Base-by-base conservation (phyloP, 331 rosid species). In the Stylosanthes scabra region DNA sequence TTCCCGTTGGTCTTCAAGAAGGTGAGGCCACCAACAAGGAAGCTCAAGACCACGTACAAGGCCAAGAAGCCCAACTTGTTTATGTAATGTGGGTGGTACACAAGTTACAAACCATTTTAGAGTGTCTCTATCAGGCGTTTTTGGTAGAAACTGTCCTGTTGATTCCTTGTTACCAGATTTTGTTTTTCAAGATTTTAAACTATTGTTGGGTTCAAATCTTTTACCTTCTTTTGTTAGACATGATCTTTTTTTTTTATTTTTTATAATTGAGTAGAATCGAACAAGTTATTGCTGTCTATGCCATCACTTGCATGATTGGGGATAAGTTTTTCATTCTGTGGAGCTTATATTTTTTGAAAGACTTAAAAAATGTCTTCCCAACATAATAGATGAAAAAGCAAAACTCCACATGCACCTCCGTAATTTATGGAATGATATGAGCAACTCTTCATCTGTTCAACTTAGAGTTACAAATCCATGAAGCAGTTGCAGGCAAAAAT, bases 41-140 rank as follows among this genome's bases (percentile, higher is more conserved):
- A 88, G 92, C 87, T 92, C 15, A 92, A 89, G 91, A 92, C 97
- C 40, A 91, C 97, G 9, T 91, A 84, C 88, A 89, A 91, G 85
- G 97, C 97, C 2, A 75, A 85, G 29, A 86, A 75, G 88, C 97
- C 97, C 9, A 92, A 92, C 86, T 71, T 92, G 78, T 92, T 92
- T 72, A 87, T 85, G 91, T 90, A 82, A 81, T 76, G 80, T 68
- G 82, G 79, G 55, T 72, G 73, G 12, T 44, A 50, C 11, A 15
- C 9, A 64, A 20, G 70, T 56, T 20, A 9, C 68, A 46, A 51
- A 6, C 39, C 29, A 50, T 41, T 11, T 20, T 49, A 49, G 46
- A 20, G 25, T 68, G 9, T 68, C 15, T 42, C 28, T 14, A 46
- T 55, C 67, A 31, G 45, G 25, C 27, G 14, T 75, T 74, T 69